phyloP scores from a whole-genome alignment of 176 grass and related monocot species.

The Carex kokanica region DNA sequence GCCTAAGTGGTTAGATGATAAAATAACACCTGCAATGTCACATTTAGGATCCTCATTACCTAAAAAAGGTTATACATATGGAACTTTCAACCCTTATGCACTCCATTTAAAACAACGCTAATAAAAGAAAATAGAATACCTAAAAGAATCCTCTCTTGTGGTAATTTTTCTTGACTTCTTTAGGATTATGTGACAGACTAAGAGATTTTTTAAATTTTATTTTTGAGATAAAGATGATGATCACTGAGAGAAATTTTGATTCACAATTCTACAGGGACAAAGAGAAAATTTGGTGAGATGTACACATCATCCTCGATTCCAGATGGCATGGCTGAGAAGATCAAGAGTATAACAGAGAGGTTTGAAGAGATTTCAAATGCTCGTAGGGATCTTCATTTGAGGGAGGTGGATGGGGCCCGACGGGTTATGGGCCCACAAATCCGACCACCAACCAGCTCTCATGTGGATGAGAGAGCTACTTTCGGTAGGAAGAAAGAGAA shows the following conservation, averaged over 20 bases:
- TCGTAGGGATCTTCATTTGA: neutral
- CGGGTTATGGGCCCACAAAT: neutral
- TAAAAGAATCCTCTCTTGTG: neutral
- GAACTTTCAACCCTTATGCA: too few relatives aligned
- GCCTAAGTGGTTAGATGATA: too few relatives aligned
- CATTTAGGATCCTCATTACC: too few relatives aligned
- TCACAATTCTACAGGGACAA: neutral
- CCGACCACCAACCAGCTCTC: neutral
- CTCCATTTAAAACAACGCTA: too few relatives aligned
- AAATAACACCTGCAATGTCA: too few relatives aligned
- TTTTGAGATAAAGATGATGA: too few relatives aligned
- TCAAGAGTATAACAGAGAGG: neutral
- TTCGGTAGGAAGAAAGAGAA: neutral
- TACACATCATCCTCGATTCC: neutral
- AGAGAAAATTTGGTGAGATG: neutral
- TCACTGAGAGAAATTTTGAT: neutral
- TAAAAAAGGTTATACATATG: too few relatives aligned
- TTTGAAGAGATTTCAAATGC: conserved; percentile 16
- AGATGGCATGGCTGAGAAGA: neutral
- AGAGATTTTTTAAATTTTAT: too few relatives aligned
- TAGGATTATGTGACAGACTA: neutral
- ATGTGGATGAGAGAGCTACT: neutral
- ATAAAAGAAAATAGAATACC: neutral
- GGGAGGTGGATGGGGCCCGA: conserved; percentile 3
- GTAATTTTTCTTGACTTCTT: neutral